Evolutionary conservation across 164 flowering plant species (phyloP), one percentile per base, ranked within the genome.

Genomic region (Stephania japonica): DNA sequence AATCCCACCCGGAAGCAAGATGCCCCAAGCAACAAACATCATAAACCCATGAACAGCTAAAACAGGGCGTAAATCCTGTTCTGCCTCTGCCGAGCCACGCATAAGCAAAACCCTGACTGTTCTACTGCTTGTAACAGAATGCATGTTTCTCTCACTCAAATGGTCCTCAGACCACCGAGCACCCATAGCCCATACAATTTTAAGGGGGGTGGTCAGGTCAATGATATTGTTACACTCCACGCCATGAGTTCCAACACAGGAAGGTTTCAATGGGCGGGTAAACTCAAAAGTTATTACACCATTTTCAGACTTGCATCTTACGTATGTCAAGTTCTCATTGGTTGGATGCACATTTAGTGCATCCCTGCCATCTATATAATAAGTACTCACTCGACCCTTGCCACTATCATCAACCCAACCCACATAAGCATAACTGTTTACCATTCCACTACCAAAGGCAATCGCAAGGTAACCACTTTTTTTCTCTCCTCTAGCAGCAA

Each of bases 21-120:
- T 89, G 6, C 96, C 99, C 97, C 97, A 95, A 16, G 99, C 94
- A 76, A 95, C 92, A 80, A 93, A 95, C 99, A 95, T 95, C 98
- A 95, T 95, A 79, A 95, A 93, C 42, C 99, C 99, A 80, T 95
- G 99, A 21, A 95, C 99, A 69, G 97, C 94, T 75, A 95, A 84
- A 13, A 95, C 99, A 0, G 99, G 99, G 24, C 89, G 86, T 76
- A 95, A 72, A 80, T 95, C 99, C 77, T 95, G 89, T 76, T 93
- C 98, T 6, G 98, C 99, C 82, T 95, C 99, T 12, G 99, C 93
- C 24, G 99, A 93, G 42, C 98, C 99, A 72, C 90, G 89, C 85
- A 87, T 79, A 43, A 95, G 89, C 77, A 88, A 71, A 77, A 95
- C 93, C 71, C 89, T 82, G 7, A 92, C 78, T 11, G 94, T 91